Base-by-base conservation (phyloP, 805 yeast genomes). In the Maudiozyma bulderi region DNA sequence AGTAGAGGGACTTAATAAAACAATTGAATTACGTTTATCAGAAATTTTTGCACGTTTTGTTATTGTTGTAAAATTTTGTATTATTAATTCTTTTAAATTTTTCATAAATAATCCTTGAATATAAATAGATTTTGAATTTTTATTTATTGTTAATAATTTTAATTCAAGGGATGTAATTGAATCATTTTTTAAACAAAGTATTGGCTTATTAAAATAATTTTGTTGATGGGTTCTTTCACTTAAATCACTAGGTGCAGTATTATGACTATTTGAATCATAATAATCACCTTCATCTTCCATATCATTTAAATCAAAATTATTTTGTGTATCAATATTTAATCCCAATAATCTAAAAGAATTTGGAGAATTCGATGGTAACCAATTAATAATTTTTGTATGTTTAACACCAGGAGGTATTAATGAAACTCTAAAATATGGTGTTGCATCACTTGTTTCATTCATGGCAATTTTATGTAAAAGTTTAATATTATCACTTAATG, bases 91-190 rank as follows among this genome's bases (percentile, higher is more conserved):
- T 13, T 50, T 46, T 33, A 61, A 52, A 42, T 51, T 54, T 11
- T 56, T 54, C 39, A 62, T 35, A 30, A 59, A 60, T 7, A 60
- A 48, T 1, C 64, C 65, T 31, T 57, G 60, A 29, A 60, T 50
- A n/a, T 47, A 42, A 14, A 52, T 43, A 15, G 51, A 46, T 26
- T 57, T 43, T 14, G 45, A 42, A 28, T 46, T 46, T 29, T 52
- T 47, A 15, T 44, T 49, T 3, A 48, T 33, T 0, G 46, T 40
- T 37, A 60, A 44, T 9, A 56, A 42, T 33, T 53, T 56, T 8
- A 62, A 39, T 35, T 56, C 54, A 15, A 60, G 35, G 3, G 51
- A 39, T 46, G 52, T 51, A 30, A 62, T 39, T 0, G 60, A 41
- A 9, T 49, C 47, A n/a, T 52, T 55, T 33, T 54, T 58, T 8